Evolutionary conservation across 2,329 filamentous ascomycete species (phyloP), one percentile per base, ranked within the genome.

Genomic region (Thelonectria rubi): DNA sequence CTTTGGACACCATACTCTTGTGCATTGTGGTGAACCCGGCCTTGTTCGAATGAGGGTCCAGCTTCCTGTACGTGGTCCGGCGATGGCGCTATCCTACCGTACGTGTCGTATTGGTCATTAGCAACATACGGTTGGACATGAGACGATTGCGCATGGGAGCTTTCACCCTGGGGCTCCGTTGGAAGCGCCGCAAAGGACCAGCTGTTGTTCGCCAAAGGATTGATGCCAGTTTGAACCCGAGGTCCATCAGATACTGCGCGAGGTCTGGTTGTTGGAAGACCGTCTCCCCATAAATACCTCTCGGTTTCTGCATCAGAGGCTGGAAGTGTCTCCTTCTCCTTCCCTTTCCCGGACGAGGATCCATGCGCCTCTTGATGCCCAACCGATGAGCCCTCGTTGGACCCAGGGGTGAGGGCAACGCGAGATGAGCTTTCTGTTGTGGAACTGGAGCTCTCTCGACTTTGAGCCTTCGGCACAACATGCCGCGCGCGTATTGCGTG

Each of bases 211-310:
- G 81, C 86, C 15, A 89, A 72, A 0, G 84, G 82, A 52, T 86
- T 83, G 55, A 82, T 76, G 2, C 74, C 74, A 9, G 79, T 75
- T 4, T 76, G 77, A 6, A 74, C 70, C 45, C 77, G 78, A 4
- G 84, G 84, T 0, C 86, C 86, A 67, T 88, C 87, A 0, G 87
- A 88, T 51, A 81, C 78, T 26, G 87, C 80, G 45, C 87, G 79
- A 17, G 83, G 84, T 39, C 86, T 76, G 17, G 75, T 69, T 32
- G 72, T 66, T 5, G 62, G 39, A 5, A 62, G 54, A n/a, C 64
- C 62, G 20, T 49, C 49, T 39, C 60, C 57, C 43, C 60, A 62
- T 1, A 56, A 45, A n/a, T 47, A 47, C 12, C 21, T n/a, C 14
- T 64, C 57, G 12, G 54, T 42, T 10, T 62, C 63, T 37, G 62